Evolutionary conservation across 805 yeast species (phyloP).

Genomic region (Hanseniaspora guilliermondii): DNA sequence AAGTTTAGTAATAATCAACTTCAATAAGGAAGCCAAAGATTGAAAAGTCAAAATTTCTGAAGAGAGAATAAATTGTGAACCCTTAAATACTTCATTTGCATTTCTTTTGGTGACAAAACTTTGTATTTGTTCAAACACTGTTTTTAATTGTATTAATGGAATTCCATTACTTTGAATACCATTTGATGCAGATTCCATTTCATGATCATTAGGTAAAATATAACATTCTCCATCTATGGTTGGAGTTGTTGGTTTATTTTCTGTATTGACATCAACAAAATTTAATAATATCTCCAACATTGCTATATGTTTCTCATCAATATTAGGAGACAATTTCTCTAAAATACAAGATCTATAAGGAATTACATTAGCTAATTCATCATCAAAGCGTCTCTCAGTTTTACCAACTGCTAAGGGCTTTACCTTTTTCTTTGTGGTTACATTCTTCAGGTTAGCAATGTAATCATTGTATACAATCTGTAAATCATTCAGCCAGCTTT

Average conservation of each 20-base stretch:
- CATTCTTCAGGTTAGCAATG: neutral
- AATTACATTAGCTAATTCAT: neutral
- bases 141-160: neutral
- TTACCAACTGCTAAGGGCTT: slow-evolving; percentile 4
- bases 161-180: neutral
- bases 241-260: neutral
- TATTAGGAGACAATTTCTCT: neutral
- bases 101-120: neutral
- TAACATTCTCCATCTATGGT: slow-evolving; percentile 3
- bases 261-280: slow-evolving; percentile 1
- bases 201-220: neutral
- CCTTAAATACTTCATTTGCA: neutral
- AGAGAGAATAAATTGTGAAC: neutral
- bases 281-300: slow-evolving; percentile 4
- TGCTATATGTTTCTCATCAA: neutral
- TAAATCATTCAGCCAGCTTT: slow-evolving; percentile 5
- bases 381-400: slow-evolving; percentile 7
- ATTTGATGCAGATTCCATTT: neutral
- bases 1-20: neutral
- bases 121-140: neutral
- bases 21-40: neutral
- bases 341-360: slow-evolving; percentile 4
- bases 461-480: neutral
- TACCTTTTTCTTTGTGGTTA: neutral
- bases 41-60: neutral